Evolutionary conservation across 805 yeast genomes (phyloP), one percentile per base, ranked within the genome.

Genomic region (Zygotorulaspora florentina): DNA sequence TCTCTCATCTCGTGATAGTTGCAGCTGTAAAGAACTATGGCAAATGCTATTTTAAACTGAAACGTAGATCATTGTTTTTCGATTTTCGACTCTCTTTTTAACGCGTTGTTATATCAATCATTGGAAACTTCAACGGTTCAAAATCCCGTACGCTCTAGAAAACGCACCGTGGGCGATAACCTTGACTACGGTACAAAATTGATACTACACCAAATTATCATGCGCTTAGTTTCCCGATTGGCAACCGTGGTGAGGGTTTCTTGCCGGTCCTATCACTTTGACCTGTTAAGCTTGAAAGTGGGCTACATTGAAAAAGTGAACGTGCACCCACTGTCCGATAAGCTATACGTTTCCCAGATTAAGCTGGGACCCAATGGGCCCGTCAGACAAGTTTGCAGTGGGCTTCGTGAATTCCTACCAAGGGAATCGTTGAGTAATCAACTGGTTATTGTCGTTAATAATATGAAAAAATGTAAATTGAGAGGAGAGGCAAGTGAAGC

Each of bases 401-500:
- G 87, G 0, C 63, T 83, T 7, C 81, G 76, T 18, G 68, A 69
- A 6, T 66, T 58, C 44, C 56, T 80, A 1, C 67, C 77, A 0
- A 51, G 52, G 5, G 72, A 69, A 0, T 52, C 68, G 18, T 55
- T 83, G 54, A 48, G 65, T 3, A 56, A 65, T 25, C 61, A 67
- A 3, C 55, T 65, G 18, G 83, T 81, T 2, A 80, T 81, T 0
- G 66, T 83, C 2, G 68, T 81, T 16, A 71, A 75, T 5, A 83
- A 83, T 54, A 61, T 83, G 60, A 82, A 81, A 53, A 75, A 81
- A 2, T 71, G 80, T 9, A 80, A 80, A 57, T 75, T 83, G 76
- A 66, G 87, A 50, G 87, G 87, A 1, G 72, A 76, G 16, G 59
- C 56, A 34, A 80, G 85, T 1, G 78, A 80, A 51, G 86, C 84